A percentile compares a stretch with the other conserved stretches of the same genome.
Evolutionary conservation across 148 eudicot genomes (phyloP).

Genomic region (Drosera capensis): DNA sequence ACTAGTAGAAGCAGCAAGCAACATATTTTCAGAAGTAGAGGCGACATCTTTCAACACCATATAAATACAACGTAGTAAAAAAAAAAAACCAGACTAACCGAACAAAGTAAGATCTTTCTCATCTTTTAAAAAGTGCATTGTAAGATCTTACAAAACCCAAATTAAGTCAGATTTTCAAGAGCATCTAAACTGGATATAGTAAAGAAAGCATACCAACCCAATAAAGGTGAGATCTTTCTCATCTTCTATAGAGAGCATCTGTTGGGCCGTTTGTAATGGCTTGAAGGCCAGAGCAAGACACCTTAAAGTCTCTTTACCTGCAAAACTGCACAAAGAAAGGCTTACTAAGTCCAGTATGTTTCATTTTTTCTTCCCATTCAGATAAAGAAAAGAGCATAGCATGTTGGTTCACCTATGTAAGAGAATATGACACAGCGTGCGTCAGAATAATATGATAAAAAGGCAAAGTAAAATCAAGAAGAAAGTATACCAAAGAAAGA

Average conservation of each 20-base stretch:
- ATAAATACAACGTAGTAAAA: too few relatives aligned
- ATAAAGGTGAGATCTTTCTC: conserved; percentile 94
- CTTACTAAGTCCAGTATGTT: not conserved
- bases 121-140: too few relatives aligned
- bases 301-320: conserved; percentile 92
- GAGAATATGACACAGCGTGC: too few relatives aligned
- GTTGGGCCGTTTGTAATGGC: conserved; percentile 67
- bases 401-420: too few relatives aligned
- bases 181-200: not conserved
- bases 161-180: too few relatives aligned
- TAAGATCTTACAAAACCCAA: too few relatives aligned
- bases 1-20: too few relatives aligned
- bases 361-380: not conserved
- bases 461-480: too few relatives aligned
- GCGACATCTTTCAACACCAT: too few relatives aligned
- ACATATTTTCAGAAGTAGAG: too few relatives aligned
- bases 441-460: too few relatives aligned
- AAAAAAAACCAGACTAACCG: conserved; percentile 26
- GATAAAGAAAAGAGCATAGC: not conserved
- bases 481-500: too few relatives aligned
- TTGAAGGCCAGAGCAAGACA: conserved; percentile 89
- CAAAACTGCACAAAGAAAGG: conserved; percentile 42
- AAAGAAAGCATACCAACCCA: conserved; percentile 97
- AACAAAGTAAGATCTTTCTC: not conserved
- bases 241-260: conserved; percentile 53